Percentiles rank a stretch among this genome's conserved stretches.
Evolutionary conservation across 2,329 filamentous ascomycete species (phyloP).

Genomic region (Ophiostoma quercus): DNA sequence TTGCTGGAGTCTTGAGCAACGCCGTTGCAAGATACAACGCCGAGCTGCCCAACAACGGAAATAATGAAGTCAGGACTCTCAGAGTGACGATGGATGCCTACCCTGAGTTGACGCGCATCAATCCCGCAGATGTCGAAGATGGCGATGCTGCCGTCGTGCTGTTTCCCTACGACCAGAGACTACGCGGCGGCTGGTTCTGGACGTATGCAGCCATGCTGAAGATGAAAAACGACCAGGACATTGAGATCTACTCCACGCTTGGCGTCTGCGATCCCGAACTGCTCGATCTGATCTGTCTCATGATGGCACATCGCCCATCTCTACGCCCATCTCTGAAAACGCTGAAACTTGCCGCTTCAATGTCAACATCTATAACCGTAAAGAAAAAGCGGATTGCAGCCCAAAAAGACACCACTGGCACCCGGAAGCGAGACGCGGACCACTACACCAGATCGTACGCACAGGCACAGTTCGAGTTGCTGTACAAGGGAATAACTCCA

Average conservation of each 20-base stretch:
- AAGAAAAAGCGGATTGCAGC: not conserved
- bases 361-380: too few species aligned
- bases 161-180: not conserved
- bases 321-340: not conserved
- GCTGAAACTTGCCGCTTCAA: not conserved
- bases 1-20: not conserved
- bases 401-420: not conserved
- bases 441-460: not conserved
- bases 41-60: not conserved
- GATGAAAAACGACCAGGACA: not conserved
- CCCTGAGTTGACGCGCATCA: not conserved
- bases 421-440: conserved; percentile 15
- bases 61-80: not conserved
- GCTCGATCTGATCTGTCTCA: conserved; percentile 18
- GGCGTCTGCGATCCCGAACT: conserved; percentile 10
- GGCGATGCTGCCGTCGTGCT: not conserved
- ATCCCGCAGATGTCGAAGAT: not conserved
- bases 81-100: not conserved
- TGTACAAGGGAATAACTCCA: not conserved
- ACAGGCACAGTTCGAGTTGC: not conserved
- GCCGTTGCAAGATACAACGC: not conserved
- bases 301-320: conserved; percentile 21
- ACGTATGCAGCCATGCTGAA: conserved; percentile 19
- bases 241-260: not conserved
- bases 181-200: conserved; percentile 21